Evolutionary conservation across 257 asterid genomes (phyloP), one percentile per base, ranked within the genome.

Genomic region (Voacanga thouarsii): DNA sequence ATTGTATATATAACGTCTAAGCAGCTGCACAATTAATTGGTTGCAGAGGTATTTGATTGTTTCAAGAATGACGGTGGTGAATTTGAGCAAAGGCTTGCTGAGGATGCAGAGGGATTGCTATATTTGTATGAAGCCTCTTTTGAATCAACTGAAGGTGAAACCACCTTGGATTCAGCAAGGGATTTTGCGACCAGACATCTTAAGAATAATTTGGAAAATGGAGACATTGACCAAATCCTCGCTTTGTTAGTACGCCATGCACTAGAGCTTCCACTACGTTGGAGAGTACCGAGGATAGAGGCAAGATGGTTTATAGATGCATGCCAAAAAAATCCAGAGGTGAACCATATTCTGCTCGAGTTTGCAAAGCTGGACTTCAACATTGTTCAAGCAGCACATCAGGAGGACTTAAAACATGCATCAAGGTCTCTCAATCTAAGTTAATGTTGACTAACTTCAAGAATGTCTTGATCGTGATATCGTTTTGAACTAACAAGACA

Each of bases 81-180:
- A 10, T 82, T 82, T 23, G 75, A 82, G 44, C 15, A 6, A 3
- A 70, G 63, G 64, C 68, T 74, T 1, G 28, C 57, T n/a, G 67
- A 75, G 24, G 85, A 82, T 18, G 70, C 64, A 33, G 63, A 75
- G 75, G 85, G 85, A 61, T 47, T 82, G 64, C 59, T 79, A 7
- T 43, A 71, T 44, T 61, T 82, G 51, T 82, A 82, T 45, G 85
- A 82, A 71, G 83, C 85, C n/a, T 82, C 75, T 19, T 79, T 57
- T 50, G 73, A 78, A 0, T 41, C 47, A 33, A n/a, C 45, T 9
- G 83, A 75, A 78, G 78, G 71, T 39, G 85, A 82, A 71, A 37
- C 15, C 28, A 59, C 12, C 15, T 15, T 75, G 30, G 80, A 79
- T 11, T 30, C 53, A 55, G 85, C 83, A 51, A 78, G 75, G 70